Conservation (phyloP, 2,329 filamentous ascomycete genomes). For the Capronia coronata region DNA sequence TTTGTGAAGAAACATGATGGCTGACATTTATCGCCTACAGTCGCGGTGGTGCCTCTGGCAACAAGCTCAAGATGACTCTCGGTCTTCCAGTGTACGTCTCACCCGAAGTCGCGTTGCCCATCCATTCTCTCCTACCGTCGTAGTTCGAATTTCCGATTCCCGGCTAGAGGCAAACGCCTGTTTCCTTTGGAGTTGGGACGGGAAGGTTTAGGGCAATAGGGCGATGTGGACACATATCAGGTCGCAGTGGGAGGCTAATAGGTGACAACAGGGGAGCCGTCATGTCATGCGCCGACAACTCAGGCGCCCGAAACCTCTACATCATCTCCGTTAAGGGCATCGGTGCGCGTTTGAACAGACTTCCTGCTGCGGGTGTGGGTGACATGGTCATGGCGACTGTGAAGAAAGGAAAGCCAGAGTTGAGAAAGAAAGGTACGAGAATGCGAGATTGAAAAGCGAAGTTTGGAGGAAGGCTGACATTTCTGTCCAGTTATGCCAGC, state of each 20-base stretch:
- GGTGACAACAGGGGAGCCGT: constrained; percentile 73
- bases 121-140: not conserved
- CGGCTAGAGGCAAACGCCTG: not conserved
- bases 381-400: constrained; percentile 99
- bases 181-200: no score
- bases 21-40: constrained; percentile 33
- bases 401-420: constrained; percentile 99
- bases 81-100: constrained; percentile 96
- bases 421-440: constrained; percentile 75
- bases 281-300: constrained; percentile 99
- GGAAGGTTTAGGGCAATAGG: no score
- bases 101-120: constrained; percentile 11
- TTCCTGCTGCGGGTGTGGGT: constrained; percentile 94
- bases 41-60: constrained; percentile 86
- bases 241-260: constrained; percentile 4
- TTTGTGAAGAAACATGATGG: not conserved
- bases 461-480: not conserved
- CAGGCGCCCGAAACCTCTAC: constrained; percentile 96
- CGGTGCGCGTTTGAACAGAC: constrained; percentile 92
- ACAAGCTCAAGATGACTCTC: constrained; percentile 99
- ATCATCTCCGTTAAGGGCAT: constrained; percentile 99
- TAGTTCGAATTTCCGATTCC: not conserved
- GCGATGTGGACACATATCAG: no score
- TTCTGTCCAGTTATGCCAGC: constrained; percentile 74
- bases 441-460: not conserved